Conservation (phyloP, 2,329 filamentous ascomycete species). For the Mycosphaerelloides madeirae region DNA sequence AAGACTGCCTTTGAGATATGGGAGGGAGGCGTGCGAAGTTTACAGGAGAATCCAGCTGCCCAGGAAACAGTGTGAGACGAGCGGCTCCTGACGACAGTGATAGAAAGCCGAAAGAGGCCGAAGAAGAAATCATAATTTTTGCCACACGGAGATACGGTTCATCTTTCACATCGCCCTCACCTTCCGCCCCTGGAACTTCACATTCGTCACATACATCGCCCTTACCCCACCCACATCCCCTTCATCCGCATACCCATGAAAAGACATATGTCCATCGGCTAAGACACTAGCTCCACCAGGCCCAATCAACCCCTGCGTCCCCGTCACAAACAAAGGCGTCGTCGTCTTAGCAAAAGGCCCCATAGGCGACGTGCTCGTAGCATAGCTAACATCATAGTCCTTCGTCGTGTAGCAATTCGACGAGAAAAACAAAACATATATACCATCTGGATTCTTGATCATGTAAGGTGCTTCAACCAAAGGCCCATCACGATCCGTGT, state of each 20-base stretch:
- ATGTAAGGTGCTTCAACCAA: conserved; percentile 27
- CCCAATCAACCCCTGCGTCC: conserved; percentile 25
- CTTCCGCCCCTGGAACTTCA: conserved; percentile 3
- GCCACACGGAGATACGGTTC: too few relatives aligned
- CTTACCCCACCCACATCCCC: conserved; percentile 8
- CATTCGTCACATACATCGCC: conserved; percentile 12
- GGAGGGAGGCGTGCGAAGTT: conserved; percentile 51
- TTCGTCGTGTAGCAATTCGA: conserved; percentile 23
- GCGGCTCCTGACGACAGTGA: too few relatives aligned
- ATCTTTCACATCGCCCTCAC: neutral
- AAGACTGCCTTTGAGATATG: conserved; percentile 72
- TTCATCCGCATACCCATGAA: conserved; percentile 14
- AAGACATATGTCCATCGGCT: conserved; percentile 10
- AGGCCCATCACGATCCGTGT: conserved; percentile 22
- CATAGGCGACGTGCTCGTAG: conserved; percentile 8
- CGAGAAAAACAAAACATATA: conserved; percentile 27
- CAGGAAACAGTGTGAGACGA: neutral
- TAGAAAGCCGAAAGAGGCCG: too few relatives aligned
- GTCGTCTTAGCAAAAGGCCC: conserved; percentile 12
- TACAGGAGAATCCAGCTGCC: neutral
- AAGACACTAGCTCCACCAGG: conserved; percentile 13
- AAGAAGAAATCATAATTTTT: too few relatives aligned
- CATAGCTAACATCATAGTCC: conserved; percentile 13
- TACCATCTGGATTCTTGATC: conserved; percentile 15
- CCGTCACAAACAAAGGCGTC: conserved; percentile 12